Conservation (phyloP, 768 basidiomycete genomes). For the Lanmaoa rubissima region DNA sequence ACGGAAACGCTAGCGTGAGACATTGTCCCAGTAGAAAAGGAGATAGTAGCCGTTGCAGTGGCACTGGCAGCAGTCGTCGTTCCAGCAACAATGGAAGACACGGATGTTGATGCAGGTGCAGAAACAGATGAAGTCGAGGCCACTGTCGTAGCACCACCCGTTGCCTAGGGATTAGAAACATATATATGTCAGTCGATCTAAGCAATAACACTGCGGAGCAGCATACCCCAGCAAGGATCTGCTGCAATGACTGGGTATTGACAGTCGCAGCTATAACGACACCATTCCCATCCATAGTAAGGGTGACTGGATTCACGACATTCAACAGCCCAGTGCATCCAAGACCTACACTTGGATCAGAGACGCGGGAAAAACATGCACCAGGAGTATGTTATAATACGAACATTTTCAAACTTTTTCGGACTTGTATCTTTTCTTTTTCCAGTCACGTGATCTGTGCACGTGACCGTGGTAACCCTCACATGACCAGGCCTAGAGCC, state of each 20-base stretch:
- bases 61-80: neutral
- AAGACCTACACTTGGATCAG: constrained; percentile 20
- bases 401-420: no score
- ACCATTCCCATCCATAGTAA: constrained; percentile 27
- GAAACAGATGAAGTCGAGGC: neutral
- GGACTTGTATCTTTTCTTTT: no score
- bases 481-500: no score
- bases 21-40: no score
- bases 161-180: neutral
- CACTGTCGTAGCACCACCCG: neutral
- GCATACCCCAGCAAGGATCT: constrained; percentile 15
- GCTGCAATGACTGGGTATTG: constrained; percentile 19
- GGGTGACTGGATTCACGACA: constrained; percentile 21
- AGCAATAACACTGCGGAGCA: neutral
- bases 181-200: neutral
- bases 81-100: neutral
- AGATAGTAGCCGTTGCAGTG: neutral
- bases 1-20: no score
- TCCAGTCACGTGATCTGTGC: no score
- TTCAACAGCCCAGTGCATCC: constrained; percentile 22
- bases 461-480: no score
- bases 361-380: neutral
- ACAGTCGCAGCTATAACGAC: constrained; percentile 27
- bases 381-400: no score
- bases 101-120: neutral